Evolutionary conservation across 495 filamentous ascomycete genomes (phyloP).

Genomic region (Xylaria curta): DNA sequence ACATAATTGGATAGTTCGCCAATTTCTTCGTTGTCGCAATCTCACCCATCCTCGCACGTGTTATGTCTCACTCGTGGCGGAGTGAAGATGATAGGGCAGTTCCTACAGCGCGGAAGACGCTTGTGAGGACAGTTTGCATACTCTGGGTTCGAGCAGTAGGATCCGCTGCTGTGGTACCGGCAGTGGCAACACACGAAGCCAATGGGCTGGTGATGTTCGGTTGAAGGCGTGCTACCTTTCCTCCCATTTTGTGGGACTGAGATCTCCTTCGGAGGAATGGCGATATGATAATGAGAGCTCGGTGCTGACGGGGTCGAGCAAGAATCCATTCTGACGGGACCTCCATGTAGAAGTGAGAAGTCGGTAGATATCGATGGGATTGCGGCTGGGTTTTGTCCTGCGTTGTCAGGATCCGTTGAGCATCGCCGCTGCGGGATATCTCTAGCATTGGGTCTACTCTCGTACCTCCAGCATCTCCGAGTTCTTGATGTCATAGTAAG

Average conservation of each 20-base stretch:
- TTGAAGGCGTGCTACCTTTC: background rate
- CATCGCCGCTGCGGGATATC: background rate
- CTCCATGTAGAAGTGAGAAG: background rate
- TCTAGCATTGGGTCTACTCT: slow-evolving; percentile 3
- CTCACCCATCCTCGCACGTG: slow-evolving; percentile 7
- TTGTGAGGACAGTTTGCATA: slow-evolving; percentile 7
- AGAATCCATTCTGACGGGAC: background rate
- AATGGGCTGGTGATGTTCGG: slow-evolving; percentile 15
- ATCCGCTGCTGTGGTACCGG: slow-evolving; percentile 20
- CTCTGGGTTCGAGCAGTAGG: slow-evolving; percentile 21
- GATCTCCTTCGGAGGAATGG: background rate
- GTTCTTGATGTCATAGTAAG: background rate
- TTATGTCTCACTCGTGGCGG: background rate
- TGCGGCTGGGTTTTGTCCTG: background rate
- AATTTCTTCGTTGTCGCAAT: background rate
- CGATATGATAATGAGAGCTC: background rate
- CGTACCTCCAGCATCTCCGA: slow-evolving; percentile 7
- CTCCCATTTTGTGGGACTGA: background rate
- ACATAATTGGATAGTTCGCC: background rate
- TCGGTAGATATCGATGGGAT: background rate
- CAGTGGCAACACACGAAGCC: slow-evolving; percentile 25
- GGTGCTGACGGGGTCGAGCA: background rate
- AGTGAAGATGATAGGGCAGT: slow-evolving; percentile 24
- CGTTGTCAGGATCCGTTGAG: slow-evolving; percentile 15
- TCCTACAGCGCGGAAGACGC: background rate